Conservation (phyloP, 257 asterid genomes). For the Jaltomata sinuosa region DNA sequence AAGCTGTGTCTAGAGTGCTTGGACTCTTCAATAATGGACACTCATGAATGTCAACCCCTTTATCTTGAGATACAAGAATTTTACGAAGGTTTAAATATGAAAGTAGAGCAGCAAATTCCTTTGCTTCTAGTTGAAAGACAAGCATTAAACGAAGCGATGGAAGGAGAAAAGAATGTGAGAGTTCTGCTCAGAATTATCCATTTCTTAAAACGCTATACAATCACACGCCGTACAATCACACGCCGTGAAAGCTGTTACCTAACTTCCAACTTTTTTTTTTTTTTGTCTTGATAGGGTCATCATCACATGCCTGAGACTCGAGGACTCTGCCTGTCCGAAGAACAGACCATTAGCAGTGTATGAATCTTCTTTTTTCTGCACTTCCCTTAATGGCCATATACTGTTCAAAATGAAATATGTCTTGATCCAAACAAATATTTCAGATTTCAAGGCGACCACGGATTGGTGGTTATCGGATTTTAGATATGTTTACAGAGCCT, state of each 20-base stretch:
- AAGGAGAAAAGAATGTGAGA: constrained; percentile 82
- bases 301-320: constrained; percentile 89
- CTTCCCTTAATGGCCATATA: not conserved
- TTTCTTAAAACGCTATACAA: not conserved
- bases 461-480: constrained; percentile 73
- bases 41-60: constrained; percentile 93
- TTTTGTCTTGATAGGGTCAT: constrained; percentile 52
- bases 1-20: constrained; percentile 88
- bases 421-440: constrained; percentile 3
- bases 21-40: constrained; percentile 98
- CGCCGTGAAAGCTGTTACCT: not conserved
- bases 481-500: constrained; percentile 97
- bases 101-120: constrained; percentile 93
- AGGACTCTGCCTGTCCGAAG: constrained; percentile 96
- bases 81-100: constrained; percentile 91
- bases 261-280: not conserved
- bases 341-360: constrained; percentile 85
- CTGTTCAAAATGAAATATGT: not conserved
- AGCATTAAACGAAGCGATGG: constrained; percentile 96
- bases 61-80: constrained; percentile 92
- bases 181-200: not conserved
- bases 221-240: not conserved
- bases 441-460: constrained; percentile 78
- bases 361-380: constrained; percentile 4
- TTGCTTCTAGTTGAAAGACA: constrained; percentile 93